Evolutionary conservation across 2,329 filamentous ascomycete genomes (phyloP).

Genomic region (Colletotrichum plurivorum): DNA sequence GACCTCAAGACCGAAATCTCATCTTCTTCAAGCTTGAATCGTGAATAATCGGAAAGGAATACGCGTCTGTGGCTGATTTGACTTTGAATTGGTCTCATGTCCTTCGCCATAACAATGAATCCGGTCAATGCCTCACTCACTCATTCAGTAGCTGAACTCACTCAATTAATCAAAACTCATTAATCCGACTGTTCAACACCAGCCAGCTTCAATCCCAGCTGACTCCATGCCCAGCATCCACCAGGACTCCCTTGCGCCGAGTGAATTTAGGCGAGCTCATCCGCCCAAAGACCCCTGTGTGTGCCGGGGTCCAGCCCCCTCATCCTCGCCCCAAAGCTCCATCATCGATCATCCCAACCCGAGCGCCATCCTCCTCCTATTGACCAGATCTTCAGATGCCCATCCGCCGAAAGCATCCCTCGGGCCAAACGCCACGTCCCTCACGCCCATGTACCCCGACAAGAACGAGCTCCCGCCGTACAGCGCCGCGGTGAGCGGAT

Average conservation of each 20-base stretch:
- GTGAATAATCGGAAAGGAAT: too few species aligned
- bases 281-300: constrained; percentile 1
- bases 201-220: too few species aligned
- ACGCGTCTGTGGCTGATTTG: too few species aligned
- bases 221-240: neutral
- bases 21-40: too few species aligned
- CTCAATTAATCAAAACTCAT: too few species aligned
- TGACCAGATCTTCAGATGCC: neutral
- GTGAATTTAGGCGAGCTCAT: constrained; percentile 12
- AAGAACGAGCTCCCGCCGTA: constrained; percentile 62
- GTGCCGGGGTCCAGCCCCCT: neutral
- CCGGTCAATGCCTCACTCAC: too few species aligned
- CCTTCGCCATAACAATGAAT: too few species aligned
- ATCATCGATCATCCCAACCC: neutral
- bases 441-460: constrained; percentile 43
- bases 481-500: constrained; percentile 47
- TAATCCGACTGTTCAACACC: too few species aligned
- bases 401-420: neutral
- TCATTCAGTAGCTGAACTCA: too few species aligned
- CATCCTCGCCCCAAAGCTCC: neutral
- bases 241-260: neutral
- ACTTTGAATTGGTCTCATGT: too few species aligned
- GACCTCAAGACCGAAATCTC: too few species aligned
- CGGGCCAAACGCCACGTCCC: neutral
- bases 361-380: neutral